Base-by-base conservation (phyloP, 768 basidiomycete genomes). In the Rhizopogon roseolus region DNA sequence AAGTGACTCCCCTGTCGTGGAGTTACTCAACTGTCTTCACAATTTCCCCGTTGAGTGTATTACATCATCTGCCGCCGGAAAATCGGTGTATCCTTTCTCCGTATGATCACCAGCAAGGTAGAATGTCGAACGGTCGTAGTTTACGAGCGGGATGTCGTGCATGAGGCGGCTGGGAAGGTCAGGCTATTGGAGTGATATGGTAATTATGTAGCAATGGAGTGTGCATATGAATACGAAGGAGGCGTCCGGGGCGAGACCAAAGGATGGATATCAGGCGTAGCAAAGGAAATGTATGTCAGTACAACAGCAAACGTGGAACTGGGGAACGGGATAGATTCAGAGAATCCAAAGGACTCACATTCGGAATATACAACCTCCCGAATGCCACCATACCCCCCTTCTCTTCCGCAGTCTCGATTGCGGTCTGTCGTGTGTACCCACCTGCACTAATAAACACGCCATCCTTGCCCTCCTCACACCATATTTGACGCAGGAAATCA, bases 101-200 rank as follows among this genome's bases (percentile, higher is more conserved):
- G 61, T 63, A 9, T 13, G 28, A n/a, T 64, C 61, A 3, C 62
- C 61, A 1, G 56, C 19, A 5, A 52, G 49, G 50, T 72, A 73
- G 34, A 66, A 73, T 27, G 57, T 61, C 29, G 60, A 60, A 22
- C 68, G 56, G 44, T 70, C 62, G 6, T 56, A 60, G 1, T 55
- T 41, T 4, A 59, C 56, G 49, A 74, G 56, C 6, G 66, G 57
- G 5, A 71, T 57, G 14, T 66, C 48, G 6, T 69, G 53, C 37
- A 57, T 41, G 7, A 73, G 60, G 27, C 73, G 64, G 32, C 58
- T 59, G 1, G 70, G 67, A n/a, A 73, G 58, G 55, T 73, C 72
- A 11, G 73, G 73, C 71, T 69, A 16, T 46, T 13, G 17, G 7
- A 32, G 29, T 22, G 22, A 22, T 3, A 22, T 22, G 22, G 3